These are phyloP conservation scores for Macrolepiota dolichaula DNA, from an alignment of 768 basidiomycete genomes.

Conservation along the genomic window DNA sequence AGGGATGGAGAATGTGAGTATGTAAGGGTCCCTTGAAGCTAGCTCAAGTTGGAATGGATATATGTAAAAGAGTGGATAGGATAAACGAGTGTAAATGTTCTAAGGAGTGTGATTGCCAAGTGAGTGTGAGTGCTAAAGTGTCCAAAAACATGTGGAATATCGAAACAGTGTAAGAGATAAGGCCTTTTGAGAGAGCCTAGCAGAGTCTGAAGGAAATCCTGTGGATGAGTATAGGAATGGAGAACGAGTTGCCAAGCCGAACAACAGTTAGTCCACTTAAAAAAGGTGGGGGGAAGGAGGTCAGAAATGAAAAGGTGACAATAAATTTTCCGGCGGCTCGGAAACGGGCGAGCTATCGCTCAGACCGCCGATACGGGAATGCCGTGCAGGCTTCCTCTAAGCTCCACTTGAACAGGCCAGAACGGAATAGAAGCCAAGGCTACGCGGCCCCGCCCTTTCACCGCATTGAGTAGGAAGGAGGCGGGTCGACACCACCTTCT, in stretches of 20 bases:
- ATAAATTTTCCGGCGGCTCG: neutral
- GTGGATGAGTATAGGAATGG: neutral
- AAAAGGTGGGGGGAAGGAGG: neutral
- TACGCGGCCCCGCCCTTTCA: neutral
- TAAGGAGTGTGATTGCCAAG: neutral
- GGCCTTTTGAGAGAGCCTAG: neutral
- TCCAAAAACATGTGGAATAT: neutral
- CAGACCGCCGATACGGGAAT: neutral
- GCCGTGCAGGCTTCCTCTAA: neutral
- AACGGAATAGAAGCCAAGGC: too few relatives aligned
- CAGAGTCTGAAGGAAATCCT: neutral
- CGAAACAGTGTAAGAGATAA: neutral
- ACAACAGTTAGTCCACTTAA: neutral
- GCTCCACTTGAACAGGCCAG: neutral
- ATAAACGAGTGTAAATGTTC: neutral
- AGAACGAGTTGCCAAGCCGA: neutral
- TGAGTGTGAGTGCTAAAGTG: neutral
- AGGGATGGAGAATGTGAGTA: neutral
- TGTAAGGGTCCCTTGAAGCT: neutral
- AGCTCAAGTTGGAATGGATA: neutral
- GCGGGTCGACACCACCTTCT: neutral
- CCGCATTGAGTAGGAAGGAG: constrained; percentile 6
- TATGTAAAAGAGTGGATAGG: neutral
- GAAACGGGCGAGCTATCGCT: neutral
- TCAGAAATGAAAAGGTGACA: neutral